Conservation (phyloP, 164 flowering plant species). For the Magnolia sinica region DNA sequence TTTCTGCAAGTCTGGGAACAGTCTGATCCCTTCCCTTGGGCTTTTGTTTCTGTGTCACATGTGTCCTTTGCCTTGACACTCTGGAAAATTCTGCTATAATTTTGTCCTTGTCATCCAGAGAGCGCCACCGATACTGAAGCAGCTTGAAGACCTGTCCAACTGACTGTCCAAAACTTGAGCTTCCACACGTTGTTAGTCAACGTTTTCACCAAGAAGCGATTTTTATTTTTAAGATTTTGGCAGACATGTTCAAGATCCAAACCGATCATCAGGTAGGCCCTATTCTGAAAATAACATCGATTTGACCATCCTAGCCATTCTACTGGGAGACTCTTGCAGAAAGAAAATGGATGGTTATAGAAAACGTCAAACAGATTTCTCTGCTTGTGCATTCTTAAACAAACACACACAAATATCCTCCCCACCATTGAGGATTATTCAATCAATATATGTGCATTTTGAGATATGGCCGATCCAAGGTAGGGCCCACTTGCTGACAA, state of each 20-base stretch:
- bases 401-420: no score
- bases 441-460: no score
- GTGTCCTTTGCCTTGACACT: background rate
- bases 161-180: background rate
- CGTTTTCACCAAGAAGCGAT: background rate
- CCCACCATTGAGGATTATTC: no score
- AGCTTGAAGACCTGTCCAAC: background rate
- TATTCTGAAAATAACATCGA: background rate
- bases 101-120: background rate
- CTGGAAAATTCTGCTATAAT: background rate
- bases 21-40: background rate
- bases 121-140: background rate
- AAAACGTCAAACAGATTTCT: background rate
- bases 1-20: no score
- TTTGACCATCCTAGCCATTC: background rate
- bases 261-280: background rate
- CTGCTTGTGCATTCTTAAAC: background rate
- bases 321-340: background rate
- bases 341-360: background rate
- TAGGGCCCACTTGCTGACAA: no score
- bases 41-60: background rate
- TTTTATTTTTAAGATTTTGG: no score
- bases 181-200: background rate
- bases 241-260: background rate
- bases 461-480: no score